Conservation (phyloP, 495 filamentous ascomycete genomes). For the Parachaetomium inaequale region DNA sequence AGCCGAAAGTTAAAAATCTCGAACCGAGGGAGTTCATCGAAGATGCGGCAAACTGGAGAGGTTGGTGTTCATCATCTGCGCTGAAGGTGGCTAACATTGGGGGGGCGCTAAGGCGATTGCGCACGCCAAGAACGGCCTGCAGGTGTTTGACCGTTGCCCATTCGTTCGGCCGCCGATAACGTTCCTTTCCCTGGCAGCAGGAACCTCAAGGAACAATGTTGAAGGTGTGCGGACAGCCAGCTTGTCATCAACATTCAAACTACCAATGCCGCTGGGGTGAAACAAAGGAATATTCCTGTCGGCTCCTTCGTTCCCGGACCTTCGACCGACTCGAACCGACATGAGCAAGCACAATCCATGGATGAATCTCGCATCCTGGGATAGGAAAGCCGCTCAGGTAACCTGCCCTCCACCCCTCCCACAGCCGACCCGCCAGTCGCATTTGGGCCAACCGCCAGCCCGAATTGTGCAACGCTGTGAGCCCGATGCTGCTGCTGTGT, state of each 20-base stretch:
- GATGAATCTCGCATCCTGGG: too few relatives aligned
- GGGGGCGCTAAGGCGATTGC: constrained; percentile 12
- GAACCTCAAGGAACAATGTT: too few relatives aligned
- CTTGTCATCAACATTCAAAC: too few relatives aligned
- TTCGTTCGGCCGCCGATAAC: background rate
- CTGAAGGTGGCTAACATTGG: background rate
- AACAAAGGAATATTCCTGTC: too few relatives aligned
- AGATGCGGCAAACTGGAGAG: constrained; percentile 1
- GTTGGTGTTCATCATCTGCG: background rate
- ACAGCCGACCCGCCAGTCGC: too few relatives aligned
- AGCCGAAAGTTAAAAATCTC: background rate
- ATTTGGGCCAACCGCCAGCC: background rate
- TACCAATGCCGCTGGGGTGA: too few relatives aligned
- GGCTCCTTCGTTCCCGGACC: too few relatives aligned
- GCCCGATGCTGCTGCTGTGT: background rate
- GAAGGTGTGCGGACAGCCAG: too few relatives aligned
- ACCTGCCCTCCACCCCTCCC: background rate
- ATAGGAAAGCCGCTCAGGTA: background rate
- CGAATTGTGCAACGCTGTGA: background rate
- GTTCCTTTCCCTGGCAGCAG: too few relatives aligned
- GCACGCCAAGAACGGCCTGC: constrained; percentile 14
- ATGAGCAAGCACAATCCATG: too few relatives aligned
- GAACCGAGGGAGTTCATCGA: background rate
- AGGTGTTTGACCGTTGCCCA: background rate
- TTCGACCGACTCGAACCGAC: too few relatives aligned